A percentile compares a stretch with the other conserved stretches of the same genome.
Conservation (phyloP, 192 early-diverging fungal species). For the Obelidium mucronatum region DNA sequence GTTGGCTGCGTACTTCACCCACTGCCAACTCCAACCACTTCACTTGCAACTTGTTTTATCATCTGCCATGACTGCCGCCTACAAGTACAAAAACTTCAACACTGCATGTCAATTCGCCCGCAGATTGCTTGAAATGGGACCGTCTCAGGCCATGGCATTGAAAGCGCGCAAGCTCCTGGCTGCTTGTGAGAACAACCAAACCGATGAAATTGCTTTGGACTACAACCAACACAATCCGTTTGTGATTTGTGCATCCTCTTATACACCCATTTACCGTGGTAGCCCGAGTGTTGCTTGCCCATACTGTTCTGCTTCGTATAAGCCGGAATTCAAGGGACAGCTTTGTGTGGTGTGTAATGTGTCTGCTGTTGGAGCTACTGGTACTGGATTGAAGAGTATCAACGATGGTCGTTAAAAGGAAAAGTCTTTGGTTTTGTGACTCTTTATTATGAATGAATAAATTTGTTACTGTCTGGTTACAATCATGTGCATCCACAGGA, state of each 20-base stretch:
- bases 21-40: slow-evolving; percentile 85
- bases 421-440: background rate
- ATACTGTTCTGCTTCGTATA: slow-evolving; percentile 87
- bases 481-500: too few relatives aligned
- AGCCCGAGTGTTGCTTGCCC: slow-evolving; percentile 81
- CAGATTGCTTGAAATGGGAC: slow-evolving; percentile 88
- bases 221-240: slow-evolving; percentile 98
- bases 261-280: slow-evolving; percentile 90
- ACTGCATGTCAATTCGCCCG: slow-evolving; percentile 89
- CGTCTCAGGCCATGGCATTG: slow-evolving; percentile 76
- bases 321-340: slow-evolving; percentile 79
- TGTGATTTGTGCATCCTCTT: slow-evolving; percentile 83
- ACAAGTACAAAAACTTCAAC: slow-evolving; percentile 83
- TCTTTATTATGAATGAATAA: background rate
- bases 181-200: slow-evolving; percentile 79
- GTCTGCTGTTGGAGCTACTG: slow-evolving; percentile 79
- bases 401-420: slow-evolving; percentile 29
- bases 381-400: slow-evolving; percentile 72
- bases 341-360: slow-evolving; percentile 91
- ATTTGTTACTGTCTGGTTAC: background rate
- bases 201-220: slow-evolving; percentile 81
- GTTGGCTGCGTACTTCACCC: slow-evolving; percentile 95
- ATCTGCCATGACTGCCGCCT: slow-evolving; percentile 85
- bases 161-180: slow-evolving; percentile 50
- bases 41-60: slow-evolving; percentile 90